Evolutionary conservation across 2,329 filamentous ascomycete species (phyloP).

Genomic region (Sporothrix brunneoviolacea): DNA sequence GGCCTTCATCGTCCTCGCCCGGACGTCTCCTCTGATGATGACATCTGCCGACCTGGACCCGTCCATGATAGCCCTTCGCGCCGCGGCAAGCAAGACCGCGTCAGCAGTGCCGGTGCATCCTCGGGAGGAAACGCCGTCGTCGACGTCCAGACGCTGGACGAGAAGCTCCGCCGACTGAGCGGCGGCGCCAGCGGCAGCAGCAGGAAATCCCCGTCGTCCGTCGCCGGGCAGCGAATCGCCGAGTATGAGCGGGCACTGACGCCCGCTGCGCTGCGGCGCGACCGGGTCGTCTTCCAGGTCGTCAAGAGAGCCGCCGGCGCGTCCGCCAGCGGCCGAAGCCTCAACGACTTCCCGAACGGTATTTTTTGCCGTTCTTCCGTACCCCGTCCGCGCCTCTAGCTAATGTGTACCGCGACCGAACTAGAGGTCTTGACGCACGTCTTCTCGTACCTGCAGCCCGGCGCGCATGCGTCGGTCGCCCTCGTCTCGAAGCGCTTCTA

Average conservation of each 20-base stretch:
- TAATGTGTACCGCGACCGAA: background rate
- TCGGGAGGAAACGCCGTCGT: slow-evolving; percentile 22
- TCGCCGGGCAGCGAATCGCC: slow-evolving; percentile 45
- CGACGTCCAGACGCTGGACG: slow-evolving; percentile 40
- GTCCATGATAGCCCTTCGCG: slow-evolving; percentile 14
- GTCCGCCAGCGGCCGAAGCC: slow-evolving; percentile 30
- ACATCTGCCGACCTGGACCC: too few relatives aligned
- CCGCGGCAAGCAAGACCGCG: background rate
- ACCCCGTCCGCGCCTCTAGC: slow-evolving; percentile 15
- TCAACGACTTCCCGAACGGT: slow-evolving; percentile 75
- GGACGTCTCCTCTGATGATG: slow-evolving; percentile 28
- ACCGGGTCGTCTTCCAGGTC: slow-evolving; percentile 51
- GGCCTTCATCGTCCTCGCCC: slow-evolving; percentile 44
- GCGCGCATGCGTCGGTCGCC: slow-evolving; percentile 73
- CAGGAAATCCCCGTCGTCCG: background rate
- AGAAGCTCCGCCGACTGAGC: slow-evolving; percentile 48
- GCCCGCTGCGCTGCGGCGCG: slow-evolving; percentile 33
- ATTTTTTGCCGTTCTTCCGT: slow-evolving; percentile 31
- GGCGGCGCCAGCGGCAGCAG: slow-evolving; percentile 14
- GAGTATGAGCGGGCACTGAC: slow-evolving; percentile 57
- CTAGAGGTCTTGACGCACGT: slow-evolving; percentile 88
- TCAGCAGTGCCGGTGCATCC: slow-evolving; percentile 21
- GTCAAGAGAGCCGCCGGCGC: slow-evolving; percentile 20
- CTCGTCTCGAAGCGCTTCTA: slow-evolving; percentile 86
- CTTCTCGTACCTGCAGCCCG: slow-evolving; percentile 79